Base-by-base conservation (phyloP, 371 early-diverging fungal genomes). In the Smittium culicis region DNA sequence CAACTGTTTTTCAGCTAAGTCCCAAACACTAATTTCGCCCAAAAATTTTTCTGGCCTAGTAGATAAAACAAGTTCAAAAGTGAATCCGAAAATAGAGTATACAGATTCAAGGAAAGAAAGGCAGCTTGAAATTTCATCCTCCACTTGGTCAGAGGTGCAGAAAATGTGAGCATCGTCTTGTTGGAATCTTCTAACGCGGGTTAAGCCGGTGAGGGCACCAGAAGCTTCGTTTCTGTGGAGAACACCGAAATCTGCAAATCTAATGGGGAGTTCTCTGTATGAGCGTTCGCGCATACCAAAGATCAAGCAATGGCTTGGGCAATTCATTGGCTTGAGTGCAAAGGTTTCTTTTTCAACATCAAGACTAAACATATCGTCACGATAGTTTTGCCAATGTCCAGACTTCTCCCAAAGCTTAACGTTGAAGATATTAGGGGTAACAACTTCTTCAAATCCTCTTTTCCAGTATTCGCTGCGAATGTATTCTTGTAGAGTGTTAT, bases 131-230 rank as follows among this genome's bases (percentile, higher is more conserved):
- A 78, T 78, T 54, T 74, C 74, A 34, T 54, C 29, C 8, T 60
- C 70, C 2, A 93, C 83, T 77, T 97, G 98, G 66, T 88, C 89
- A 32, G 82, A 72, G 32, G 84, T 82, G 81, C 98, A 97, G 81
- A 99, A 99, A 69, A 99, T 98, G 72, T 99, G 99, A 3, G 99
- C 99, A 82, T 99, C 99, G 78, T 99, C 99, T 79, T 99, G 99
- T 77, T 98, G 96, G 92, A 99, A 99, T 68, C 99, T 87, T 72
- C 99, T 88, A 20, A 99, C 99, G 72, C 99, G 88, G 17, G 99
- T 99, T 70, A 99, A 83, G 45, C 99, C 99, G 45, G 91, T 87
- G 31, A 99, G 81, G 11, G 99, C 93, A 35, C 99, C 99, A 25
- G 93, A 92, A 35, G 92, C 88, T 74, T 99, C 99, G 72, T 99